phyloP scores from a whole-genome alignment of 768 basidiomycete species.

The Galerina marginata region DNA sequence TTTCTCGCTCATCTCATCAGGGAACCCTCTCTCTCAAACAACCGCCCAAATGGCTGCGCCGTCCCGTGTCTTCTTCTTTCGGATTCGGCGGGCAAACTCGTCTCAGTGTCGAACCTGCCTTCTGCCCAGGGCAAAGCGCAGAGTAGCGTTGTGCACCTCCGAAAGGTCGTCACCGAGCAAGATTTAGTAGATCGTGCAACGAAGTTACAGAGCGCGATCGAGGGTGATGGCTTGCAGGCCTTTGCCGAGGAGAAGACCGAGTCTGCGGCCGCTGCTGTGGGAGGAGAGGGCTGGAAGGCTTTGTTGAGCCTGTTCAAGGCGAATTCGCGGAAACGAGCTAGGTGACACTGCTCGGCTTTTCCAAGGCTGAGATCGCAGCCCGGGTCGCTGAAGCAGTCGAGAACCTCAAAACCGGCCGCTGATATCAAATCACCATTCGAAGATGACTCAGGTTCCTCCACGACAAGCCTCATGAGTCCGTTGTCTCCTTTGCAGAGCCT shows the following conservation, averaged over 20 bases:
- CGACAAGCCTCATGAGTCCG: constrained; percentile 66
- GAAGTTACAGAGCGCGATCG: constrained; percentile 66
- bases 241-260: constrained; percentile 71
- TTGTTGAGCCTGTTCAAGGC: constrained; percentile 88
- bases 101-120: constrained; percentile 79
- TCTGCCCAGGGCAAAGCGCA: constrained; percentile 79
- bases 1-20: constrained; percentile 52
- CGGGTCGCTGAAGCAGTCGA: constrained; percentile 85
- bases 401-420: constrained; percentile 60
- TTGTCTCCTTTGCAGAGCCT: constrained; percentile 86
- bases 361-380: constrained; percentile 80
- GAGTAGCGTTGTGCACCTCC: constrained; percentile 80
- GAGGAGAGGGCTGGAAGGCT: constrained; percentile 81
- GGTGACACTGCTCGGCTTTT: constrained; percentile 89
- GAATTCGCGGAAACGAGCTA: constrained; percentile 90
- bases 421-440: constrained; percentile 37
- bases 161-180: constrained; percentile 78
- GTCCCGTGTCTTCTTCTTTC: constrained; percentile 81
- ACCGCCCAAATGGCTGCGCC: constrained; percentile 95
- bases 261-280: constrained; percentile 35
- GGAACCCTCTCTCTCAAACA: constrained; percentile 84
- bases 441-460: constrained; percentile 47
- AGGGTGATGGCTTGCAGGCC: constrained; percentile 57
- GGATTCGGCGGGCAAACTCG: constrained; percentile 92
- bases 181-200: constrained; percentile 76